A percentile compares a stretch with the other conserved stretches of the same genome.
Conservation (phyloP, 768 basidiomycete genomes). For the Pulveroboletus frians region DNA sequence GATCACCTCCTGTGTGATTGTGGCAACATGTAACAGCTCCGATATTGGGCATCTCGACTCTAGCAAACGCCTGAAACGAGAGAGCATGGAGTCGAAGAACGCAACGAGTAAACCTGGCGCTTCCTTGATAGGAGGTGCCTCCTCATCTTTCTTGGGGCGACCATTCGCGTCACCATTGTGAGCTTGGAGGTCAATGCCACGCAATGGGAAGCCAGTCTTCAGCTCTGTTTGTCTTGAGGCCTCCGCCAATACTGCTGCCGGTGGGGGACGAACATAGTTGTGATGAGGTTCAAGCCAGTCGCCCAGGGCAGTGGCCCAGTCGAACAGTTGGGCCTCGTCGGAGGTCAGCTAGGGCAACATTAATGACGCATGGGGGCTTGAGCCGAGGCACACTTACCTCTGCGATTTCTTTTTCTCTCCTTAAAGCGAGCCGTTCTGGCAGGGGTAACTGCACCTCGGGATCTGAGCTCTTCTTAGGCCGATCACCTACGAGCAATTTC, state of each 20-base stretch:
- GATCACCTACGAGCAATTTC: slow-evolving; percentile 74
- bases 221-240: slow-evolving; percentile 66
- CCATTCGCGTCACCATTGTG: slow-evolving; percentile 33
- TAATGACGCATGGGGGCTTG: not conserved
- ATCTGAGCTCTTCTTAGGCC: slow-evolving; percentile 58
- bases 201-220: slow-evolving; percentile 64
- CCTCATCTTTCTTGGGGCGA: slow-evolving; percentile 63
- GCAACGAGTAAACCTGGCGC: slow-evolving; percentile 48
- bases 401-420: slow-evolving; percentile 45
- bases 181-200: slow-evolving; percentile 49
- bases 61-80: slow-evolving; percentile 44
- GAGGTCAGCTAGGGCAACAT: slow-evolving; percentile 49
- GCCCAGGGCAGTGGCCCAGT: slow-evolving; percentile 57
- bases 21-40: slow-evolving; percentile 67
- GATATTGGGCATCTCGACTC: slow-evolving; percentile 38
- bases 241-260: slow-evolving; percentile 66
- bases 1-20: slow-evolving; percentile 67
- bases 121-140: slow-evolving; percentile 59
- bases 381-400: slow-evolving; percentile 39
- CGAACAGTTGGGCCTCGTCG: slow-evolving; percentile 54
- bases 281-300: slow-evolving; percentile 79
- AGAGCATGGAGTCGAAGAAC: slow-evolving; percentile 61
- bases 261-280: slow-evolving; percentile 64
- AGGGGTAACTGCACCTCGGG: slow-evolving; percentile 48
- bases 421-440: slow-evolving; percentile 51